Evolutionary conservation across 768 basidiomycete species (phyloP).

Genomic region (Agaricus subrufescens): DNA sequence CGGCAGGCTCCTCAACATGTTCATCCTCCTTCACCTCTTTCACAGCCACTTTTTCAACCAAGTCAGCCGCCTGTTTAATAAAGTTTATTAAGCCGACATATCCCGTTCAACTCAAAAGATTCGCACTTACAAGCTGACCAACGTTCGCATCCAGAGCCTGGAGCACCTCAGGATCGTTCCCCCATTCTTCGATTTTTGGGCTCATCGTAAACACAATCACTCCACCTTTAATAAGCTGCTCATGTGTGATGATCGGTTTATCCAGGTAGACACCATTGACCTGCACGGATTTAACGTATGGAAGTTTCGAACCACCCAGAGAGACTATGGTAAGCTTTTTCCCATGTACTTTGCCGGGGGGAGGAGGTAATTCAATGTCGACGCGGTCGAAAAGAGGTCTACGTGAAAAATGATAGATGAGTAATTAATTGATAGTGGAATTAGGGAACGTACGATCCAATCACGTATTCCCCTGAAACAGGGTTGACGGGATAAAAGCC

Average conservation of each 20-base stretch:
- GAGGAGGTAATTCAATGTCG: slow-evolving; percentile 42
- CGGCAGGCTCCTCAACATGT: no score
- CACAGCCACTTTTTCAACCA: background rate
- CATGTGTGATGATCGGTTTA: slow-evolving; percentile 52
- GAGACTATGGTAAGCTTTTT: slow-evolving; percentile 47
- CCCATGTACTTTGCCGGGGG: slow-evolving; percentile 6
- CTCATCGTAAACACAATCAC: slow-evolving; percentile 63
- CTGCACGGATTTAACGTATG: slow-evolving; percentile 54
- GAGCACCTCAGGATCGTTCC: slow-evolving; percentile 22
- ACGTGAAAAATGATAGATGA: background rate
- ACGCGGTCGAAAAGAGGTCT: slow-evolving; percentile 50
- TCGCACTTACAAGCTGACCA: background rate
- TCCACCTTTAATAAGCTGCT: slow-evolving; percentile 52
- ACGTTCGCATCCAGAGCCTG: slow-evolving; percentile 5
- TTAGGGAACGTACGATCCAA: slow-evolving; percentile 54
- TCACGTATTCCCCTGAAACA: slow-evolving; percentile 65
- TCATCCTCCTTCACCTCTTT: background rate
- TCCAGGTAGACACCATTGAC: slow-evolving; percentile 45
- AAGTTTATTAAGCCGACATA: background rate
- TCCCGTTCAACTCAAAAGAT: background rate
- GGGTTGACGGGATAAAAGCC: slow-evolving; percentile 86
- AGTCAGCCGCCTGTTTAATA: background rate
- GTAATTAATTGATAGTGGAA: no score
- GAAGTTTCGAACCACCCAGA: slow-evolving; percentile 48
- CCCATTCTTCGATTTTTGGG: slow-evolving; percentile 28